A percentile compares a stretch with the other conserved stretches of the same genome.
phyloP scores from a whole-genome alignment of 495 filamentous ascomycete species.

The Trichoderma reesei region DNA sequence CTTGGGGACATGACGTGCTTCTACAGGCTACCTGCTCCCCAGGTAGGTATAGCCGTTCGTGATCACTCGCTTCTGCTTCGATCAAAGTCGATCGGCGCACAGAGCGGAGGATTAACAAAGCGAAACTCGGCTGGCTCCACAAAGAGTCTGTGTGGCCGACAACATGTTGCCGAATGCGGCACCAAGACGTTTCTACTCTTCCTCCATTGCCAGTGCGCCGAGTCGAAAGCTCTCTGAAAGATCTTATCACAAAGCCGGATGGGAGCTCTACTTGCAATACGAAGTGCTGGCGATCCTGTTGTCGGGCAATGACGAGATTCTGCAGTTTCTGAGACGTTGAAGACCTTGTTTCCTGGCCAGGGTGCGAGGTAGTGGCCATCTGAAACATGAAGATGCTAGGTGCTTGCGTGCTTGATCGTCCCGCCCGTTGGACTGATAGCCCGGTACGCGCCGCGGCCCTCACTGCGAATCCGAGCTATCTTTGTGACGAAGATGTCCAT shows the following conservation, averaged over 20 bases:
- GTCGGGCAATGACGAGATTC: neutral
- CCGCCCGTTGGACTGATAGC: conserved; percentile 5
- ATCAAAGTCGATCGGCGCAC: neutral
- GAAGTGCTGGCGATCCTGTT: neutral
- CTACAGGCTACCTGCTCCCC: no score
- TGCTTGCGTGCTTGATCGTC: conserved; percentile 8
- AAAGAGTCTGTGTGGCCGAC: neutral
- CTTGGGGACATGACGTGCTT: no score
- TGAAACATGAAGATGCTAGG: conserved; percentile 1
- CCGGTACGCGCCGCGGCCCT: neutral
- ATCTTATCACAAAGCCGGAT: no score
- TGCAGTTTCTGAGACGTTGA: neutral
- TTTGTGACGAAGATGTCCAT: neutral
- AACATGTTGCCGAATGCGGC: neutral
- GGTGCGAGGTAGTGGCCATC: neutral
- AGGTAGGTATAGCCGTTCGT: no score
- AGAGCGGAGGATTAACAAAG: neutral
- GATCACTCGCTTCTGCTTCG: neutral
- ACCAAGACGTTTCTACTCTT: no score
- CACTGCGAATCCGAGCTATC: neutral
- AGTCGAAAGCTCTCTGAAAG: no score
- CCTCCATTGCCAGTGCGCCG: no score
- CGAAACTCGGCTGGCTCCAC: neutral
- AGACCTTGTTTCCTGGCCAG: neutral
- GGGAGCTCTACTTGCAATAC: no score